Evolutionary conservation across 1,284 basidiomycete species (phyloP).

Genomic region (Macrocystidia cucumis): DNA sequence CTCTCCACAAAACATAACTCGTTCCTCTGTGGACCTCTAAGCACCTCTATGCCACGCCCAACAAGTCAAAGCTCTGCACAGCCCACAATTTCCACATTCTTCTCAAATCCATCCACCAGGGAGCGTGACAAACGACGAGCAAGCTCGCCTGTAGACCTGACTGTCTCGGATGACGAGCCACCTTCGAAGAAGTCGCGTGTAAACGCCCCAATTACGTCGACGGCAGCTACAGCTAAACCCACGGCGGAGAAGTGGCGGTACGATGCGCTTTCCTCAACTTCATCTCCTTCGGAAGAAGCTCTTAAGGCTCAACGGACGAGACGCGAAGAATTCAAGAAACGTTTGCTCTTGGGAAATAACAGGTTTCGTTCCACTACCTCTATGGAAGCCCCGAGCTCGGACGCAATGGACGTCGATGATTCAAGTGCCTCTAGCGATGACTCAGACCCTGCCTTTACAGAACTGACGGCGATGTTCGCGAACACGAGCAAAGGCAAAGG

Average conservation of each 20-base stretch:
- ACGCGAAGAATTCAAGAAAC: slow-evolving; percentile 48
- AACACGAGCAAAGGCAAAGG: slow-evolving; percentile 28
- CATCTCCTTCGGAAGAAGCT: slow-evolving; percentile 18
- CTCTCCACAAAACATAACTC: too few relatives aligned
- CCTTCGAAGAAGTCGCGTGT: too few relatives aligned
- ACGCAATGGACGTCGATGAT: slow-evolving; percentile 13
- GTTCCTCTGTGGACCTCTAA: neutral
- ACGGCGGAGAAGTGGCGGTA: too few relatives aligned
- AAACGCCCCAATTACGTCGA: too few relatives aligned
- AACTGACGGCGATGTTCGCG: slow-evolving; percentile 41
- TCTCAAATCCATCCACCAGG: slow-evolving; percentile 27
- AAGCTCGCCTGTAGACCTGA: slow-evolving; percentile 45
- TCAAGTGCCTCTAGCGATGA: slow-evolving; percentile 26
- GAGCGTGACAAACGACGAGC: slow-evolving; percentile 20
- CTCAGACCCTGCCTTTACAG: slow-evolving; percentile 40
- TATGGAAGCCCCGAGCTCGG: slow-evolving; percentile 3
- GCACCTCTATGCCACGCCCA: slow-evolving; percentile 9
- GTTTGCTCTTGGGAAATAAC: slow-evolving; percentile 41
- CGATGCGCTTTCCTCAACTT: slow-evolving; percentile 16
- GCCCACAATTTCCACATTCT: slow-evolving; percentile 50
- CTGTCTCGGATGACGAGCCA: slow-evolving; percentile 25
- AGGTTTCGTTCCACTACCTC: slow-evolving; percentile 16
- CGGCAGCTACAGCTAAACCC: too few relatives aligned
- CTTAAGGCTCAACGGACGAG: slow-evolving; percentile 19
- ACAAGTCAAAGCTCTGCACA: slow-evolving; percentile 20